Conservation (phyloP, 495 filamentous ascomycete genomes). For the Daldinia grandis region DNA sequence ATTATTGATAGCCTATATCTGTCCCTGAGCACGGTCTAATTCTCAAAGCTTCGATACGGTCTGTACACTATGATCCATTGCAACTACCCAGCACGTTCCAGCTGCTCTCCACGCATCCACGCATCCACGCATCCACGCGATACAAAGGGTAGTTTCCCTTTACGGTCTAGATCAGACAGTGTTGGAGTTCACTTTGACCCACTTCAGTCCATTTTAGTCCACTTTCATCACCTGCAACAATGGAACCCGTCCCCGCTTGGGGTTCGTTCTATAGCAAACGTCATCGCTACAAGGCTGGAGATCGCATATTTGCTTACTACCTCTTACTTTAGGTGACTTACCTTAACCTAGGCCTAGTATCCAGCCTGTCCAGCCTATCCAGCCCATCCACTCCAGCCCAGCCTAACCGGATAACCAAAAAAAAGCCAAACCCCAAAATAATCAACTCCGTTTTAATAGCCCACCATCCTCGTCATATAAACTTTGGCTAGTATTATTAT, state of each 20-base stretch:
- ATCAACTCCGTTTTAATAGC: not conserved
- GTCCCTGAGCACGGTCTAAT: not conserved
- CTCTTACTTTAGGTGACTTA: no score
- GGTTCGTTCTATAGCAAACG: constrained; percentile 37
- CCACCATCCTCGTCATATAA: not conserved
- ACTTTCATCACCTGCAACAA: constrained; percentile 36
- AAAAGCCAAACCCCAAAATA: not conserved
- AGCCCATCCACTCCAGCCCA: not conserved
- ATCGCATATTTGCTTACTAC: constrained; percentile 15
- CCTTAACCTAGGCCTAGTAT: not conserved
- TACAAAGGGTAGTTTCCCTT: constrained; percentile 26
- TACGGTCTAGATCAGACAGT: constrained; percentile 26
- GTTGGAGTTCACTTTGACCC: not conserved
- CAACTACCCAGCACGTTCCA: constrained; percentile 19
- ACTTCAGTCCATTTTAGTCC: constrained; percentile 8
- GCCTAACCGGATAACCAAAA: not conserved
- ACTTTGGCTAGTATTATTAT: not conserved
- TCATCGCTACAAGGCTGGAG: constrained; percentile 43
- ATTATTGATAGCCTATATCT: not conserved
- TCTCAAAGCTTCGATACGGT: not conserved
- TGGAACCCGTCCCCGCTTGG: constrained; percentile 29
- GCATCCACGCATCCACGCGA: not conserved
- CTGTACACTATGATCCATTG: not conserved
- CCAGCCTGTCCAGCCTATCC: not conserved
- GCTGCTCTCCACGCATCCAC: not conserved